Evolutionary conservation across 1,139 yeast genomes (phyloP).

Genomic region (Geotrichum bryndzae): DNA sequence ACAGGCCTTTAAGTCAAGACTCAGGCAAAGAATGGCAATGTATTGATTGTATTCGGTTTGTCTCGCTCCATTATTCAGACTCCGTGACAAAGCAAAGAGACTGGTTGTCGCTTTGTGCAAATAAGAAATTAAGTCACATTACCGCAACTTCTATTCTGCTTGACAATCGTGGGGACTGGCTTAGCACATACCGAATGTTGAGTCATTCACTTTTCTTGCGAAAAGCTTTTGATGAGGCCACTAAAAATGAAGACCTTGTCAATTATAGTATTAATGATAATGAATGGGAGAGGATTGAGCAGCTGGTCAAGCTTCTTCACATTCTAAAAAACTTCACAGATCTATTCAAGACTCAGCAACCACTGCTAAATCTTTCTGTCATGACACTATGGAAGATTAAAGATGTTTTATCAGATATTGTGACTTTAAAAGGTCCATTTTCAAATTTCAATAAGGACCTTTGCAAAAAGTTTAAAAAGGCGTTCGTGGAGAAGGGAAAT

Average conservation of each 20-base stretch:
- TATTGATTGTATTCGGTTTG: neutral
- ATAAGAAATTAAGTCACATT: neutral
- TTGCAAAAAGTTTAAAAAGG: neutral
- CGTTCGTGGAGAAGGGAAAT: neutral
- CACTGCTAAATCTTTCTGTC: neutral
- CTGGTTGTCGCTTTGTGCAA: neutral
- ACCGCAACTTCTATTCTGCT: neutral
- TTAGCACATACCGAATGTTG: slow-evolving; percentile 4
- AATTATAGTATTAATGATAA: neutral
- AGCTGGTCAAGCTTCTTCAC: slow-evolving; percentile 1
- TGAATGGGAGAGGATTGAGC: slow-evolving; percentile 2
- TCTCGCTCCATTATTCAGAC: neutral
- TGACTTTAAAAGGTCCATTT: neutral
- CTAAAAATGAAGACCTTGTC: neutral
- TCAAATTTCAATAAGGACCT: neutral
- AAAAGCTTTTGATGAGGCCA: slow-evolving; percentile 1
- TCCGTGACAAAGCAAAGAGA: neutral
- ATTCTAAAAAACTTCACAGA: neutral
- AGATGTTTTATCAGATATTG: neutral
- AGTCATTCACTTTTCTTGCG: neutral
- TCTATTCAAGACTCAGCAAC: neutral
- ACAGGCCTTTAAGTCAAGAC: neutral
- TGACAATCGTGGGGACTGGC: neutral
- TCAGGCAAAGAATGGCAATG: neutral
- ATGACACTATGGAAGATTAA: slow-evolving; percentile 4